Conservation (phyloP, 2,329 filamentous ascomycete genomes). For the Stromatinia cepivora region DNA sequence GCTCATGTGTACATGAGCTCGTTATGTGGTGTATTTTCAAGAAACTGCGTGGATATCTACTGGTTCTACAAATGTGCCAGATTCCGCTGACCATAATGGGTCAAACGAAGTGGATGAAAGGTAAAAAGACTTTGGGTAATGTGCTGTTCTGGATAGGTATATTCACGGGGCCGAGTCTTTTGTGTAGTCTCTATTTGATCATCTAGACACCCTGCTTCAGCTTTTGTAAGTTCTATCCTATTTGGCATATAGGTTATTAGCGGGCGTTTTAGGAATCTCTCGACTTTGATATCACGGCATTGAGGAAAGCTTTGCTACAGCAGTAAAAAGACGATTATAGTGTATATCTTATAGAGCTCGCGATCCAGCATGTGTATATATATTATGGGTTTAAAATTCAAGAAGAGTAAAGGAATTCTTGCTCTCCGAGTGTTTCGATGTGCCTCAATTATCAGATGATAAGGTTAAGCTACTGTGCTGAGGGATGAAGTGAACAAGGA, state of each 20-base stretch:
- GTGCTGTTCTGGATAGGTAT: constrained; percentile 76
- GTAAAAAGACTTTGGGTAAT: constrained; percentile 65
- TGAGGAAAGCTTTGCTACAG: background rate
- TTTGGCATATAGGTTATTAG: background rate
- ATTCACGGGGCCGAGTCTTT: constrained; percentile 71
- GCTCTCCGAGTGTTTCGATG: background rate
- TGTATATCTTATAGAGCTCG: background rate
- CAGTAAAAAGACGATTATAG: background rate
- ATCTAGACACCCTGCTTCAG: constrained; percentile 42
- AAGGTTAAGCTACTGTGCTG: too few relatives aligned
- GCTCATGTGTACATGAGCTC: constrained; percentile 41
- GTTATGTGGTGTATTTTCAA: constrained; percentile 70
- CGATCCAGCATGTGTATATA: background rate
- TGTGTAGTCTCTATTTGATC: constrained; percentile 62
- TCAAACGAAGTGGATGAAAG: constrained; percentile 64
- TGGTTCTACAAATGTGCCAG: constrained; percentile 73
- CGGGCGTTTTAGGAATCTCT: background rate
- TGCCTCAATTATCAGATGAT: background rate
- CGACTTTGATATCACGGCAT: constrained; percentile 2
- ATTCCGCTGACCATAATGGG: constrained; percentile 68
- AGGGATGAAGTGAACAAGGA: too few relatives aligned
- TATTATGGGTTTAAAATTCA: background rate
- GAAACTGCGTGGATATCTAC: constrained; percentile 72
- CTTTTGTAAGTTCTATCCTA: background rate
- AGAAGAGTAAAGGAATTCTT: background rate